Conservation (phyloP, 2,329 filamentous ascomycete genomes). For the Penicillium aurantiogriseum region DNA sequence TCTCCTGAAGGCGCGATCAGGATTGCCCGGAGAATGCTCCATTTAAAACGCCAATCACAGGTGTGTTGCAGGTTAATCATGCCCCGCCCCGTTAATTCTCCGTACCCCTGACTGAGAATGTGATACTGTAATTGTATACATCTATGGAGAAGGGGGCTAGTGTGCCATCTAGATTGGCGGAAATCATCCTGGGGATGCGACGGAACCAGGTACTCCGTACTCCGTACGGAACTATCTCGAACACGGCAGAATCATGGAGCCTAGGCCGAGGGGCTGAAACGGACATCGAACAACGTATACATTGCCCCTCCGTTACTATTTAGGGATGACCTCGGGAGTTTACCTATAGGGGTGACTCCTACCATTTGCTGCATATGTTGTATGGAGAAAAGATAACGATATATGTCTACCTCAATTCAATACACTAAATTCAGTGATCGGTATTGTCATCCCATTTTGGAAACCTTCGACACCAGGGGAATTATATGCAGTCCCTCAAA, state of each 20-base stretch:
- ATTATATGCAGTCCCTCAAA: slow-evolving; percentile 24
- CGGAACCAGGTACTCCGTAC: neutral
- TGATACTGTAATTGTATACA: neutral
- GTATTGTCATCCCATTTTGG: slow-evolving; percentile 11
- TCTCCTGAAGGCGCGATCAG: neutral
- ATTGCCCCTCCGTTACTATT: neutral
- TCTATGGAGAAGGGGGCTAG: neutral
- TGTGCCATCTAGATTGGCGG: slow-evolving; percentile 4
- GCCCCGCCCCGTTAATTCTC: slow-evolving; percentile 5
- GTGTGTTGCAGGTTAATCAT: neutral
- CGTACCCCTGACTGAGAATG: slow-evolving; percentile 5
- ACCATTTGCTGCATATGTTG: neutral
- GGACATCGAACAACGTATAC: neutral
- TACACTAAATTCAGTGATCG: slow-evolving; percentile 2
- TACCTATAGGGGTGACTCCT: neutral
- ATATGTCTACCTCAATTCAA: slow-evolving; percentile 2
- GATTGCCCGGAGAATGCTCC: slow-evolving; percentile 4
- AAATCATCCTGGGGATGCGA: neutral
- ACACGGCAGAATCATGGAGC: neutral
- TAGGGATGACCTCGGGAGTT: neutral
- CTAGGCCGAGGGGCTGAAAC: neutral
- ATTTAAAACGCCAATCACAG: slow-evolving; percentile 1
- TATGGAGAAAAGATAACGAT: slow-evolving; percentile 1
- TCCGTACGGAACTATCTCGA: neutral
- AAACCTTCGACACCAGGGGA: slow-evolving; percentile 21